Percentiles rank a stretch among this genome's conserved stretches.
These are phyloP conservation scores for Backusella sp. DNA, from an alignment of 192 early-diverging fungal species.

Conservation along the genomic window DNA sequence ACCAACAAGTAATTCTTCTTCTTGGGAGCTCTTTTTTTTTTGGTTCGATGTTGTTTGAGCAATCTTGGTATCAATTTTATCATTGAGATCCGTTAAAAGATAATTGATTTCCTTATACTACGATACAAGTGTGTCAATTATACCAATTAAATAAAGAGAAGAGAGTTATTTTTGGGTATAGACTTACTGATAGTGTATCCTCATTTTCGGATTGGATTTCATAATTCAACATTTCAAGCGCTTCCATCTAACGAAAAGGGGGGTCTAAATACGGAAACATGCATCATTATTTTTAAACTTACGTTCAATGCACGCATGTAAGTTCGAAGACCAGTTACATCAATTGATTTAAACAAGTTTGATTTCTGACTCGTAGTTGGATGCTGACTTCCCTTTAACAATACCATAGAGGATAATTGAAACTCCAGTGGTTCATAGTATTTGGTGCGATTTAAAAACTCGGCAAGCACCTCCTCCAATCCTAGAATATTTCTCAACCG, in stretches of 20 bases:
- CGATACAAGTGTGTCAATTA: background rate
- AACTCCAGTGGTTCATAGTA: constrained; percentile 46
- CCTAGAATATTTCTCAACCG: constrained; percentile 42
- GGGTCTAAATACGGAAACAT: background rate
- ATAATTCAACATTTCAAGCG: background rate
- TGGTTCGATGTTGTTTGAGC: constrained; percentile 21
- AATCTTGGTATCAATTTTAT: constrained; percentile 49
- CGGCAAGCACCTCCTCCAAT: constrained; percentile 36
- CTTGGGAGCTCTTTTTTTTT: constrained; percentile 27
- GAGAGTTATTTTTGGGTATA: no score
- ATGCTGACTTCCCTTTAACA: background rate
- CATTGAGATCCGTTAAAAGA: constrained; percentile 45
- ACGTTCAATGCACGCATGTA: constrained; percentile 36
- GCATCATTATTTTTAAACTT: background rate
- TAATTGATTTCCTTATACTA: constrained; percentile 38
- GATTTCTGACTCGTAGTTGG: background rate
- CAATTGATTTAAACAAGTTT: background rate
- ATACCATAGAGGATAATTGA: background rate
- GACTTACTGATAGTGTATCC: constrained; percentile 6
- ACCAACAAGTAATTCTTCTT: background rate
- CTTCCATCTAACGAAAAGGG: background rate
- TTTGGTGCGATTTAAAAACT: constrained; percentile 31
- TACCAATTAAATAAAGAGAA: background rate
- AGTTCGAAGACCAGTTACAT: constrained; percentile 24
- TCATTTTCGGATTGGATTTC: background rate